Percentiles rank a stretch among this genome's conserved stretches.
phyloP scores from a whole-genome alignment of 306 rosid species.

The Psophocarpus tetragonolobus region DNA sequence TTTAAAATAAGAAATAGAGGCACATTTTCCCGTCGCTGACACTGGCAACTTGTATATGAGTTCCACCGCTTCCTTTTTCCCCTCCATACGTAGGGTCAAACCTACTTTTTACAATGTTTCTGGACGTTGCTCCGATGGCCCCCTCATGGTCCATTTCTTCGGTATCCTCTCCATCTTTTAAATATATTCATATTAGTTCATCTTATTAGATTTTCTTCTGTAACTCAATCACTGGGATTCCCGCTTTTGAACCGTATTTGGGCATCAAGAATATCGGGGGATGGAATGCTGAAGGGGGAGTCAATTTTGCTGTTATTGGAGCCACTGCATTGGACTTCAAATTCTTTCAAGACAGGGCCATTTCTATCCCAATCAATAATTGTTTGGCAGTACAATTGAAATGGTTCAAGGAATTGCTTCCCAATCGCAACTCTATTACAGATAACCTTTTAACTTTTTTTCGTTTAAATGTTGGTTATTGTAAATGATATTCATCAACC shows the following conservation, averaged over 20 bases:
- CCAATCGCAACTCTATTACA: conserved; percentile 36
- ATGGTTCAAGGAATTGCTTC: conserved; percentile 52
- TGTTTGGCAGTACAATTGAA: conserved; percentile 49
- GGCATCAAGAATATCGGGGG: conserved; percentile 9
- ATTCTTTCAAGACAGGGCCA: conserved; percentile 41
- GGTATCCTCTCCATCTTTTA: conserved; percentile 33
- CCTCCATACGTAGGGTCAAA: conserved; percentile 70
- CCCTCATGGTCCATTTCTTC: conserved; percentile 71
- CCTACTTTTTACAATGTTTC: conserved; percentile 63
- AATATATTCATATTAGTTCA: not conserved
- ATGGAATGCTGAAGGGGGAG: conserved; percentile 28
- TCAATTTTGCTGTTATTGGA: conserved; percentile 64
- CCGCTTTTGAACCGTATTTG: conserved; percentile 48
- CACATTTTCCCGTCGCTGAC: conserved; percentile 57
- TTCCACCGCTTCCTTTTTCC: not conserved
- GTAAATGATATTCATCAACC: no score
- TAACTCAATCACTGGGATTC: conserved; percentile 57
- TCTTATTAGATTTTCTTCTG: not conserved
- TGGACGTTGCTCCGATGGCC: conserved; percentile 84
- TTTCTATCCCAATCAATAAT: conserved; percentile 16
- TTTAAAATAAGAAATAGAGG: no score
- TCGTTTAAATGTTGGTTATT: no score
- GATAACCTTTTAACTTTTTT: conserved; percentile 41
- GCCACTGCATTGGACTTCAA: conserved; percentile 49
- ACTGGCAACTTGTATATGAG: conserved; percentile 49